Conservation (phyloP, 192 early-diverging fungal species). For the Pilobolus umbonatus region DNA sequence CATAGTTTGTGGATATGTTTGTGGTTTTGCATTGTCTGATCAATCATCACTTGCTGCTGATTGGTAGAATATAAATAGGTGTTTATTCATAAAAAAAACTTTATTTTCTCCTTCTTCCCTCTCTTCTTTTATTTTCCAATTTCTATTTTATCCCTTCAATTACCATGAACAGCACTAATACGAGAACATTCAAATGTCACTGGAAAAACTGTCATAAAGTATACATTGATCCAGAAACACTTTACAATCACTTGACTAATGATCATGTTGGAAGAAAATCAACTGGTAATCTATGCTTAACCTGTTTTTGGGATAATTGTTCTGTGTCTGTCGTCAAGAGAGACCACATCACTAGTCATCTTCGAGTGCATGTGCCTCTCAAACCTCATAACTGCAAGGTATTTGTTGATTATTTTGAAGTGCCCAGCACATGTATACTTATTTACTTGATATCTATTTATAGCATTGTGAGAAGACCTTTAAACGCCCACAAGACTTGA, state of each 20-base stretch:
- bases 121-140: no score
- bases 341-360: constrained; percentile 97
- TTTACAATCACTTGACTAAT: constrained; percentile 83
- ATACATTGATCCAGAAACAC: constrained; percentile 74
- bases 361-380: constrained; percentile 87
- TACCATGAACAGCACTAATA: no score
- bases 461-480: constrained; percentile 74
- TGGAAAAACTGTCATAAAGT: constrained; percentile 40
- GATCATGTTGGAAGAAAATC: constrained; percentile 91
- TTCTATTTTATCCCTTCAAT: no score
- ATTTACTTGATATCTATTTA: no score
- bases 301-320: constrained; percentile 88
- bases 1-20: no score
- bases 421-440: neutral
- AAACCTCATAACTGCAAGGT: constrained; percentile 86
- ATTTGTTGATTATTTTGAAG: neutral
- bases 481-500: constrained; percentile 91
- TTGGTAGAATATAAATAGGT: no score
- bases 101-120: no score
- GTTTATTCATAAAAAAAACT: no score
- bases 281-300: constrained; percentile 80
- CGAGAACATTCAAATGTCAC: no score
- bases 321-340: constrained; percentile 69
- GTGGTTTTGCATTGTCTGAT: no score
- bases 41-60: no score